These are phyloP conservation scores for Kazachstania africana DNA, from an alignment of 805 yeast species.

Conservation along the genomic window DNA sequence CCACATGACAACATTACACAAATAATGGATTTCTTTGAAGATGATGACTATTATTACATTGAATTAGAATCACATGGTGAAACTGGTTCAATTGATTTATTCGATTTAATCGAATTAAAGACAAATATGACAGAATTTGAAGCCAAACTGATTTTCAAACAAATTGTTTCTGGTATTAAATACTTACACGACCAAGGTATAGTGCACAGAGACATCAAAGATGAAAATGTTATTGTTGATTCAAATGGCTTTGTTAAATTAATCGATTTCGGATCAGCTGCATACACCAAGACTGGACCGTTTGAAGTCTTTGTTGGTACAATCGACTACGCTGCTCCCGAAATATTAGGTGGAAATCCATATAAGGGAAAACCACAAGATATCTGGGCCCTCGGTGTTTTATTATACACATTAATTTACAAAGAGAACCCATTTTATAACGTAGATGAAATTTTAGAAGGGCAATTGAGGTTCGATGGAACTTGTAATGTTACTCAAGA, in stretches of 20 bases:
- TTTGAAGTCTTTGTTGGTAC: constrained; percentile 96
- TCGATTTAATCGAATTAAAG: constrained; percentile 79
- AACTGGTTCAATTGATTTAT: constrained; percentile 76
- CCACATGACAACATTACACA: constrained; percentile 83
- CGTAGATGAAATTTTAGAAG: constrained; percentile 89
- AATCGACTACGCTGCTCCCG: constrained; percentile 94
- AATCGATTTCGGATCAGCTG: constrained; percentile 92
- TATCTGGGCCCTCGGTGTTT: constrained; percentile 92
- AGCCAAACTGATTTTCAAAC: constrained; percentile 64
- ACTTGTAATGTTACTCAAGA: constrained; percentile 34
- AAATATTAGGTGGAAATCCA: constrained; percentile 74
- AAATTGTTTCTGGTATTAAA: constrained; percentile 62
- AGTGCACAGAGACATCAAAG: constrained; percentile 89
- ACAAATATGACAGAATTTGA: constrained; percentile 67
- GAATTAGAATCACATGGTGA: constrained; percentile 91
- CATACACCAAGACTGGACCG: constrained; percentile 82
- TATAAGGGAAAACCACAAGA: constrained; percentile 92
- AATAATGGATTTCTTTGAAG: constrained; percentile 85
- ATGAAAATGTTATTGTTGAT: constrained; percentile 84
- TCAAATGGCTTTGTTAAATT: constrained; percentile 66
- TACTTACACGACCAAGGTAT: constrained; percentile 79
- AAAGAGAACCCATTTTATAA: constrained; percentile 91
- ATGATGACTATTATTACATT: constrained; percentile 72
- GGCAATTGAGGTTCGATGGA: constrained; percentile 46
- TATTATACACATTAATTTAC: constrained; percentile 76